Conservation (phyloP, 1,284 basidiomycete species). For the Sphagnurus paluster region DNA sequence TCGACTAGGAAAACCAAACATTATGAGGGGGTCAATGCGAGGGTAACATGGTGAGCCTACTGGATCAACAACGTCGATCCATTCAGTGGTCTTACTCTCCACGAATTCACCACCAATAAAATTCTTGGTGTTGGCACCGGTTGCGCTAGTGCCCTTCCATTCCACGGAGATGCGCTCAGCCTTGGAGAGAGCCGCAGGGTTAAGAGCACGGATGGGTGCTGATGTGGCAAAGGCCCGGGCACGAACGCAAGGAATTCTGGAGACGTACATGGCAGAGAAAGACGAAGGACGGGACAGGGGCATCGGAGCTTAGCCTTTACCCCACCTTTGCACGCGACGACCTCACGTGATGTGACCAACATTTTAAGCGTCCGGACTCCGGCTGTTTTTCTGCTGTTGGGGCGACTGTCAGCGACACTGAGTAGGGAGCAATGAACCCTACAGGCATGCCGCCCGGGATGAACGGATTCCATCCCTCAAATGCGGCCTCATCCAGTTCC, state of each 20-base stretch:
- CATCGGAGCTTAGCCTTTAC: constrained; percentile 8
- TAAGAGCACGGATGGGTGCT: constrained; percentile 48
- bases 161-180: constrained; percentile 68
- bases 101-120: constrained; percentile 88
- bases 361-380: not conserved
- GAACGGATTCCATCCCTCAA: constrained; percentile 29
- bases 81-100: constrained; percentile 75
- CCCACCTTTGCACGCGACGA: constrained; percentile 4
- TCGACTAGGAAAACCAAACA: constrained; percentile 56
- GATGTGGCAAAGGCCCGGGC: constrained; percentile 42
- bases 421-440: constrained; percentile 25
- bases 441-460: constrained; percentile 20
- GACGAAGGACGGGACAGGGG: not conserved
- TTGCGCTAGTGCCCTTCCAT: constrained; percentile 86
- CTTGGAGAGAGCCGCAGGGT: constrained; percentile 50
- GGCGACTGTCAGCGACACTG: no score
- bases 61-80: constrained; percentile 88
- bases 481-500: constrained; percentile 34
- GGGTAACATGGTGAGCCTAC: constrained; percentile 42
- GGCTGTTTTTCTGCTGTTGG: constrained; percentile 9
- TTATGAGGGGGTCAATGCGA: not conserved
- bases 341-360: constrained; percentile 14
- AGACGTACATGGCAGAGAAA: constrained; percentile 33
- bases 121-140: constrained; percentile 85
- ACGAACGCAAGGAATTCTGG: constrained; percentile 34